Evolutionary conservation across 805 yeast genomes (phyloP).

Genomic region (Candida patagonica): DNA sequence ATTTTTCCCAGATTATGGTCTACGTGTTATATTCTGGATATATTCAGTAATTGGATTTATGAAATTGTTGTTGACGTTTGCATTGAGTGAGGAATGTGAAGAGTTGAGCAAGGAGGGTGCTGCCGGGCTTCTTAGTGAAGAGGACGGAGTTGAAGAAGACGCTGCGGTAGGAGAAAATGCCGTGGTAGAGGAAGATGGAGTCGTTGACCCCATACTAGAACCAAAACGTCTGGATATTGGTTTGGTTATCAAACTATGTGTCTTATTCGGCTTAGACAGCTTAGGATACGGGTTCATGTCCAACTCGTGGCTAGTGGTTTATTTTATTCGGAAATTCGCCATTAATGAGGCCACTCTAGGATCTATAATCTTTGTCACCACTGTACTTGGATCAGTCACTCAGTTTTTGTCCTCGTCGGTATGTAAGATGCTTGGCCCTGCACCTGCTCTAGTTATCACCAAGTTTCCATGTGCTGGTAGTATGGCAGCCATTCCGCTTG

Average conservation of each 20-base stretch:
- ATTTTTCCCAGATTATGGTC: constrained; percentile 1
- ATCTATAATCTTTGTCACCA: constrained; percentile 51
- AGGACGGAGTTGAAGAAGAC: no score
- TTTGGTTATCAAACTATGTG: constrained; percentile 15
- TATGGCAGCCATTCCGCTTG: constrained; percentile 44
- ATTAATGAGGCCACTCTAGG: constrained; percentile 54
- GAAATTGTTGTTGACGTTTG: constrained; percentile 37
- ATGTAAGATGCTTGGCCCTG: constrained; percentile 65
- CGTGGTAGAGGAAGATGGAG: no score
- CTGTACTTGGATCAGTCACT: constrained; percentile 53
- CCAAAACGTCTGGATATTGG: constrained; percentile 4
- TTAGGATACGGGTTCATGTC: constrained; percentile 87
- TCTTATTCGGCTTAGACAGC: constrained; percentile 69
- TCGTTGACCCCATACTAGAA: neutral
- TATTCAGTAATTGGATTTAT: constrained; percentile 47
- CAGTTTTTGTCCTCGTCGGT: constrained; percentile 69
- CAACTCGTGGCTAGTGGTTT: constrained; percentile 79
- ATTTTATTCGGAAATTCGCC: constrained; percentile 50
- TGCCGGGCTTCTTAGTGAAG: neutral
- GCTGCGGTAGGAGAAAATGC: no score
- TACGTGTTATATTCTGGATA: constrained; percentile 44
- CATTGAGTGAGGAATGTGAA: constrained; percentile 40
- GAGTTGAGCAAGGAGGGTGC: neutral
- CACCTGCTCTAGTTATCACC: constrained; percentile 60
- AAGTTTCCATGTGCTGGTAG: constrained; percentile 73